A percentile compares a stretch with the other conserved stretches of the same genome.
Conservation (phyloP, 805 yeast species). For the Teunomyces aglyptinius region DNA sequence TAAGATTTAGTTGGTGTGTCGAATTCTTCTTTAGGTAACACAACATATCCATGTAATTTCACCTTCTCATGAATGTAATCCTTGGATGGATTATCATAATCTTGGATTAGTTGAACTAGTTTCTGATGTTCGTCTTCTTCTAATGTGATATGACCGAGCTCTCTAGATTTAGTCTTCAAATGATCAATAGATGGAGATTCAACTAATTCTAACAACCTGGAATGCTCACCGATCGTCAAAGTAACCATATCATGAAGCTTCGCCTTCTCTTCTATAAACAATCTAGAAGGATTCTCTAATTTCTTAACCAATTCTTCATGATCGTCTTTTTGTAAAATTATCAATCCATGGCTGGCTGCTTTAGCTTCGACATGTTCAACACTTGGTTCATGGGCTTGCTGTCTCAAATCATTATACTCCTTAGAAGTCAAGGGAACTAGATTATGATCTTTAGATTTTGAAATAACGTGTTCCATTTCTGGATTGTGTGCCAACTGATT, state of each 20-base stretch:
- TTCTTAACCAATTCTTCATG: neutral
- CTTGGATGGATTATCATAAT: slow-evolving; percentile 21
- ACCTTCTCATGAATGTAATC: slow-evolving; percentile 35
- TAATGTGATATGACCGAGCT: slow-evolving; percentile 13
- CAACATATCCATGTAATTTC: slow-evolving; percentile 14
- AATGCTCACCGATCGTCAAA: slow-evolving; percentile 11
- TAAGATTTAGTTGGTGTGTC: slow-evolving; percentile 24
- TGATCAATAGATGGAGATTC: slow-evolving; percentile 10
- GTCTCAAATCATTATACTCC: slow-evolving; percentile 14
- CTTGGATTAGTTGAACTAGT: slow-evolving; percentile 8
- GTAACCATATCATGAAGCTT: slow-evolving; percentile 14
- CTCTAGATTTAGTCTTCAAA: slow-evolving; percentile 13
- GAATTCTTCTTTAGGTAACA: slow-evolving; percentile 13
- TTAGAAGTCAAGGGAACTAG: slow-evolving; percentile 12
- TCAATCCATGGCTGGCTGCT: slow-evolving; percentile 8
- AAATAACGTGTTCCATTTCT: slow-evolving; percentile 6
- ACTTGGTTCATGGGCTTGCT: slow-evolving; percentile 10
- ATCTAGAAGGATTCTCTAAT: slow-evolving; percentile 13
- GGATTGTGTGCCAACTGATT: slow-evolving; percentile 10
- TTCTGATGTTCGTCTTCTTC: slow-evolving; percentile 8
- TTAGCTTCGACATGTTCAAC: slow-evolving; percentile 10
- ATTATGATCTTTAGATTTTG: slow-evolving; percentile 3
- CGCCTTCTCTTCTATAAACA: slow-evolving; percentile 33
- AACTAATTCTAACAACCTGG: slow-evolving; percentile 9
- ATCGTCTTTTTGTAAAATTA: neutral